These are phyloP conservation scores for Dactylonectria estremocensis DNA, from an alignment of 2,329 filamentous ascomycete genomes.

Conservation along the genomic window DNA sequence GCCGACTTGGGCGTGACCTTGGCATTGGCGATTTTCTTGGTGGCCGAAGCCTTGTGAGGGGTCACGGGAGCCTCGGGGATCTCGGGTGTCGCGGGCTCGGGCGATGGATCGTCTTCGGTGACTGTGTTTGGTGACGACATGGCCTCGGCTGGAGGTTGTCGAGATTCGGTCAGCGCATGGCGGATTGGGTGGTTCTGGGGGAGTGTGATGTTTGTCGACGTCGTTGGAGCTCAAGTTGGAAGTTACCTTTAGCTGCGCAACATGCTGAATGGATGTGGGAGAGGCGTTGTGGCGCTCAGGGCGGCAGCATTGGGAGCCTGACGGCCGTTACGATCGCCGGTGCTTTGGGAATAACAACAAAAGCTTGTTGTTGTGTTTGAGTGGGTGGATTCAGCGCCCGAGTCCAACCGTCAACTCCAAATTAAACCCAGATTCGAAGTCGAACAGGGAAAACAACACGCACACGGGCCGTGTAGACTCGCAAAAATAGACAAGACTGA, in stretches of 20 bases:
- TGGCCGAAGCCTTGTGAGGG: constrained; percentile 35
- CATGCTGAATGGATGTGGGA: constrained; percentile 46
- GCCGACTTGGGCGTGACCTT: constrained; percentile 59
- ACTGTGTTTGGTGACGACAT: constrained; percentile 49
- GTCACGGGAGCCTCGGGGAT: constrained; percentile 31
- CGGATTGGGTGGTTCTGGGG: constrained; percentile 22
- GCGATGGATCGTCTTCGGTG: constrained; percentile 45
- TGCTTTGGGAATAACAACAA: constrained; percentile 22
- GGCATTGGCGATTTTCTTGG: constrained; percentile 35
- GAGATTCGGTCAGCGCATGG: constrained; percentile 35
- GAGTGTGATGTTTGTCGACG: background rate
- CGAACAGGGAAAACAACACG: constrained; percentile 16
- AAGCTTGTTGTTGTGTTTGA: constrained; percentile 24
- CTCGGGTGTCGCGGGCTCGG: constrained; percentile 38
- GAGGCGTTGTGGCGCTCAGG: constrained; percentile 22
- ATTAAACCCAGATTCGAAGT: constrained; percentile 9
- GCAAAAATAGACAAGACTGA: constrained; percentile 18
- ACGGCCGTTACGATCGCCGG: constrained; percentile 8
- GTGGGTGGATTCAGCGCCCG: constrained; percentile 2
- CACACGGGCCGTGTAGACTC: constrained; percentile 1
- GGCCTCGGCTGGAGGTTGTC: constrained; percentile 37
- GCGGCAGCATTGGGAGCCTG: constrained; percentile 18
- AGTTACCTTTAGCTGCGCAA: constrained; percentile 46
- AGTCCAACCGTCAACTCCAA: constrained; percentile 7
- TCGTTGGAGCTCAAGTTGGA: constrained; percentile 3